These are phyloP conservation scores for Cercospora sesami DNA, from an alignment of 2,329 filamentous ascomycete genomes.

Conservation along the genomic window DNA sequence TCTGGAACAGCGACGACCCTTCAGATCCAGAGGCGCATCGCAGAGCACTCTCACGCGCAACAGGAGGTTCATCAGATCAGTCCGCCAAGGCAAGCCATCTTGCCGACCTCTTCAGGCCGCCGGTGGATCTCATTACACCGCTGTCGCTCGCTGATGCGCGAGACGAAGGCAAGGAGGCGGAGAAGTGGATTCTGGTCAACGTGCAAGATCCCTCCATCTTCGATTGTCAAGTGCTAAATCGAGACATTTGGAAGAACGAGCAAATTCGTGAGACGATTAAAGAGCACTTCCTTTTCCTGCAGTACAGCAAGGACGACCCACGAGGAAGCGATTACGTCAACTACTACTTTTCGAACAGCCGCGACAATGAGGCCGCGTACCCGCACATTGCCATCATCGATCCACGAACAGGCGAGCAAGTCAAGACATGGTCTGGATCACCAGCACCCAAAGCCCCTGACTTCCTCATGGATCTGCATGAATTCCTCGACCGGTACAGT, in stretches of 20 bases:
- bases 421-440: slow-evolving; percentile 90
- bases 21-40: slow-evolving; percentile 52
- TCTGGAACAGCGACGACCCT: slow-evolving; percentile 58
- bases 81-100: slow-evolving; percentile 74
- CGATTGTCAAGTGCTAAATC: slow-evolving; percentile 88
- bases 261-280: slow-evolving; percentile 75
- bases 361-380: slow-evolving; percentile 84
- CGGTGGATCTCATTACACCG: slow-evolving; percentile 82
- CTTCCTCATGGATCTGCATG: slow-evolving; percentile 86
- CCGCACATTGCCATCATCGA: slow-evolving; percentile 96
- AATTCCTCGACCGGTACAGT: slow-evolving; percentile 97
- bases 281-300: slow-evolving; percentile 94
- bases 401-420: slow-evolving; percentile 91
- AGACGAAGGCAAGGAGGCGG: slow-evolving; percentile 77
- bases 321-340: slow-evolving; percentile 78
- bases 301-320: slow-evolving; percentile 84
- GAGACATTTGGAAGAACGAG: slow-evolving; percentile 92
- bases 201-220: slow-evolving; percentile 92
- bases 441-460: slow-evolving; percentile 75
- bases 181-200: slow-evolving; percentile 96
- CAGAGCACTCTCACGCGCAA: slow-evolving; percentile 59
- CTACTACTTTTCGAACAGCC: slow-evolving; percentile 75
- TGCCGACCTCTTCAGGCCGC: slow-evolving; percentile 88
- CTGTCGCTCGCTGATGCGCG: slow-evolving; percentile 81
- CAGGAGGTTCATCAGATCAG: slow-evolving; percentile 64